A percentile compares a stretch with the other conserved stretches of the same genome.
These are phyloP conservation scores for Aspergillus melleus DNA, from an alignment of 2,329 filamentous ascomycete species.

Conservation along the genomic window DNA sequence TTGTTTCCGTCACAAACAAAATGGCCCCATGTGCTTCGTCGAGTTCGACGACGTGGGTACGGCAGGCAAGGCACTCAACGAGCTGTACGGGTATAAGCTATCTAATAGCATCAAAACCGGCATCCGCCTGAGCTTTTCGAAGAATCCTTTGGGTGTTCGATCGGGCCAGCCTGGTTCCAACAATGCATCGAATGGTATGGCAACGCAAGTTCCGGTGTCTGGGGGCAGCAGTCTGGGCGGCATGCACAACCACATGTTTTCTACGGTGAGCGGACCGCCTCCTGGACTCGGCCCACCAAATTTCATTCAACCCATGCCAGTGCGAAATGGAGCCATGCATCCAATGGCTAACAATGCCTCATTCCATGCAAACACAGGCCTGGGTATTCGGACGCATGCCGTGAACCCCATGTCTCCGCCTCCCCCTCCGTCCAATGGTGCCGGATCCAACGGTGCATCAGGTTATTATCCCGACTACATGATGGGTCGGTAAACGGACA, in stretches of 20 bases:
- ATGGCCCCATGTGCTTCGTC: constrained; percentile 98
- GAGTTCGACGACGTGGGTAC: constrained; percentile 94
- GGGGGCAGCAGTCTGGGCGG: constrained; percentile 58
- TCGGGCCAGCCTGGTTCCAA: constrained; percentile 66
- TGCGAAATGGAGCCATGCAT: constrained; percentile 31
- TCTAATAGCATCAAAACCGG: constrained; percentile 94
- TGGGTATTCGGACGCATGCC: constrained; percentile 39
- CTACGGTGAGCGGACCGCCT: constrained; percentile 72
- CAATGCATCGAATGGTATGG: constrained; percentile 52
- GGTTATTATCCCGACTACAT: constrained; percentile 49
- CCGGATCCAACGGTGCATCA: constrained; percentile 27
- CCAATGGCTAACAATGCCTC: constrained; percentile 31
- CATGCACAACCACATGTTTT: constrained; percentile 63
- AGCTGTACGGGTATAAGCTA: constrained; percentile 81
- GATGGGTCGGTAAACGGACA: constrained; percentile 45
- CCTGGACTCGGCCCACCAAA: constrained; percentile 80
- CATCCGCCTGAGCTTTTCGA: constrained; percentile 93
- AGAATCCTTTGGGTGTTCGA: constrained; percentile 91
- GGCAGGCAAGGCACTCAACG: constrained; percentile 85
- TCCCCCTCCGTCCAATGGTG: constrained; percentile 30
- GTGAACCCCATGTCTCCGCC: constrained; percentile 33
- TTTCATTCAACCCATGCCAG: constrained; percentile 49
- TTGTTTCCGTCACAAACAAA: constrained; percentile 91
- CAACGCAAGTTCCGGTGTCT: constrained; percentile 53
- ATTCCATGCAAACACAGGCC: constrained; percentile 38